Evolutionary conservation across 164 flowering plant genomes (phyloP), one percentile per base, ranked within the genome.

Genomic region (Cinnamomum micranthum): DNA sequence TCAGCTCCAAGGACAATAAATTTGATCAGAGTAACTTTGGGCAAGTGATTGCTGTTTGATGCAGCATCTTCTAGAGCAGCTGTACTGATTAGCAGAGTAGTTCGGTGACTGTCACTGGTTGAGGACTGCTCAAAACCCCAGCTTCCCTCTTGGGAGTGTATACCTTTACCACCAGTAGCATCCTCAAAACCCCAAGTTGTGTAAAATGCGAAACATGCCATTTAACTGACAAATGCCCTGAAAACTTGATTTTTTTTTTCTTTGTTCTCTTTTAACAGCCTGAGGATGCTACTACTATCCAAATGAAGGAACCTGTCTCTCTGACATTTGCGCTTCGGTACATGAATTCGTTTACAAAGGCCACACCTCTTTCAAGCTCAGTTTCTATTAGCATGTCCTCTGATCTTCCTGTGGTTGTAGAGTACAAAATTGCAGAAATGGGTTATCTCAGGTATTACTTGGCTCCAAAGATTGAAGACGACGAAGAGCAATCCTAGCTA

Each of bases 391-490:
- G 81, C 77, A 6, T 80, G 65, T 75, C 79, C 23, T 77, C 82
- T 2, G 81, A 82, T 66, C 77, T 80, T 25, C 81, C 85, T 1
- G 73, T 73, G 6, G 82, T 73, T 62, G 77, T 80, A 25, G 85
- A 82, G 65, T 75, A 80, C 76, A 78, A 73, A 64, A 75, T 75
- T n/a, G 82, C 81, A 1, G 82, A 80, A 35, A 82, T 82, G 79
- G 82, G 82, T 20, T 73, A 80, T 63, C 63, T 80, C 41, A 80
- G 85, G 77, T 82, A 23, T 68, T 80, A 82, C 73, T 62, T 80
- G 76, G 81, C 81, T 27, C 81, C 85, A 27, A 73, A 82, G 69
- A 76, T 80, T 2, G 81, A 78, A 68, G 85, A 78, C 7, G 85
- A 78, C 58, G 79, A 78, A 66, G 62, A 69, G n/a, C 73, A 51